Conservation (phyloP, 108 stramenopile genomes). For the Heterococcus sp. region DNA sequence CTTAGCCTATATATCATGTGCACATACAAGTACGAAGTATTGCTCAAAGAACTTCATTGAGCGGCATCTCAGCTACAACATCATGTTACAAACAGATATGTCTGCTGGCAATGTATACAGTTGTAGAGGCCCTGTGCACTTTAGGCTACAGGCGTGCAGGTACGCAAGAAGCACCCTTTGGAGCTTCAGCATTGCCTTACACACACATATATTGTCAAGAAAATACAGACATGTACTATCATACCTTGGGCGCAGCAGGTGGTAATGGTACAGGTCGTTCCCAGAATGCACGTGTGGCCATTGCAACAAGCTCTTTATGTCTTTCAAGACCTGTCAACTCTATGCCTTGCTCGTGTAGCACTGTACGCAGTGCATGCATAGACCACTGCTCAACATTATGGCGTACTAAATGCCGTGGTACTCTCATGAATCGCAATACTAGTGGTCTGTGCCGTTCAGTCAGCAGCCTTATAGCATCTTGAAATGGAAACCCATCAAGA, state of each 20-base stretch:
- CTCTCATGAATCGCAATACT: constrained; percentile 13
- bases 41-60: not conserved
- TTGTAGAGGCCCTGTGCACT: not conserved
- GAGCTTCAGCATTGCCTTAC: not conserved
- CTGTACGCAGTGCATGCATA: constrained; percentile 31
- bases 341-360: constrained; percentile 13
- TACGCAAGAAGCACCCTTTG: not conserved
- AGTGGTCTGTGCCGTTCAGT: constrained; percentile 26
- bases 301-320: constrained; percentile 23
- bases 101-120: not conserved
- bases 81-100: not conserved
- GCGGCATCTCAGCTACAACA: not conserved
- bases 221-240: not conserved
- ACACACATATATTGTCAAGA: not conserved
- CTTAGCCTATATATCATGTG: not conserved
- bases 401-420: constrained; percentile 13
- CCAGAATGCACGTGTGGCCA: constrained; percentile 24
- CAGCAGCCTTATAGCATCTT: constrained; percentile 28
- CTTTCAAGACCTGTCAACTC: constrained; percentile 33
- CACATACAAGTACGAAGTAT: not conserved
- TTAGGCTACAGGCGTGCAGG: too few relatives aligned
- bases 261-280: constrained; percentile 32
- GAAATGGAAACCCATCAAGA: constrained; percentile 24
- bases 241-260: constrained; percentile 29
- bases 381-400: constrained; percentile 33